These are phyloP conservation scores for Pistacia integerrima DNA, from an alignment of 345 rosid species.

Conservation along the genomic window DNA sequence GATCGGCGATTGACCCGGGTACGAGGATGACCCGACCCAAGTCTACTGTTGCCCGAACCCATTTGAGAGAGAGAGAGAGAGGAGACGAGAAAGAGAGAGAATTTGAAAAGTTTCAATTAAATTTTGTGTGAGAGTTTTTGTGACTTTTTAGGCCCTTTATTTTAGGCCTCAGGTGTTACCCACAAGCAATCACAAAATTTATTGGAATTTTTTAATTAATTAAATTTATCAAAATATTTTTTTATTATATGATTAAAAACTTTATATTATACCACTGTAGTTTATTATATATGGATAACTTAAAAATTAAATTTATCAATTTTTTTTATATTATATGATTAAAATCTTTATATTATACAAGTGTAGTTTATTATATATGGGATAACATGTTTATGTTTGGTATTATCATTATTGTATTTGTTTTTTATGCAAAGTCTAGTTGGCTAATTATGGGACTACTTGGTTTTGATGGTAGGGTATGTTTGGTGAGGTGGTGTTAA, in stretches of 20 bases:
- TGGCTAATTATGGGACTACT: not conserved
- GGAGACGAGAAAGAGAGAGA: not conserved
- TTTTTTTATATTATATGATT: not conserved
- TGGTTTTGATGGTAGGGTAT: not conserved
- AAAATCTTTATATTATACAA: not conserved
- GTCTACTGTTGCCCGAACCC: slow-evolving; percentile 58
- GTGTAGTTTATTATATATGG: no score
- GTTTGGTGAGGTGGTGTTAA: not conserved
- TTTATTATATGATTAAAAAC: not conserved
- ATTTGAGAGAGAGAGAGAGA: slow-evolving; percentile 19
- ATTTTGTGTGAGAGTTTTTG: not conserved
- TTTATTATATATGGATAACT: no score
- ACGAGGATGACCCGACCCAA: slow-evolving; percentile 35
- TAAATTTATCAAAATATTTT: not conserved
- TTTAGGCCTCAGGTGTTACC: not conserved
- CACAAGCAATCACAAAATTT: not conserved
- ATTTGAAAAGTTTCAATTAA: not conserved
- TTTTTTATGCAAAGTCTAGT: not conserved
- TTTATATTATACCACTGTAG: not conserved
- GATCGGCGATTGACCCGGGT: slow-evolving; percentile 34
- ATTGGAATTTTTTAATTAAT: not conserved
- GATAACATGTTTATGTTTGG: no score
- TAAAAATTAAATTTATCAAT: not conserved
- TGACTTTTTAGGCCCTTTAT: no score
- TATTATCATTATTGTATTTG: not conserved